phyloP scores from a whole-genome alignment of 2,329 filamentous ascomycete genomes.

The Fusarium oligoseptatum region DNA sequence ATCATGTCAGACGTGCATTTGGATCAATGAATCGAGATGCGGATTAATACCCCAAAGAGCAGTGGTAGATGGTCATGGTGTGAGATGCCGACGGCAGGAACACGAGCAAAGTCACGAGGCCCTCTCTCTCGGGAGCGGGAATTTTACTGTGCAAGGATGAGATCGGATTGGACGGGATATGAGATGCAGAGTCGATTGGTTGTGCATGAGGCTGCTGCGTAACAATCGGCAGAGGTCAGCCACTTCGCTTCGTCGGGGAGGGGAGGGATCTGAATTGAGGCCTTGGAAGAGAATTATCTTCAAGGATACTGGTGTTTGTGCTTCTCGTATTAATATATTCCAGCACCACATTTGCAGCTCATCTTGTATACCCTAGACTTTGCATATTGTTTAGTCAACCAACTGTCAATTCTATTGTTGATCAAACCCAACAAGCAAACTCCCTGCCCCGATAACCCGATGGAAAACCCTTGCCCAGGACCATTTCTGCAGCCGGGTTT shows the following conservation, averaged over 20 bases:
- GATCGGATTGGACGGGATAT: neutral
- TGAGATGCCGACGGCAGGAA: neutral
- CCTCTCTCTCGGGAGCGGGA: neutral
- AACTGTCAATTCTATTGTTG: neutral
- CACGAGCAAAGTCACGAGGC: conserved; percentile 1
- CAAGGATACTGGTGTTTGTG: conserved; percentile 15
- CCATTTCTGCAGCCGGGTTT: conserved; percentile 18
- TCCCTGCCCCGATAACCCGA: conserved; percentile 23
- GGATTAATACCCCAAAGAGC: neutral
- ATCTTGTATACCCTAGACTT: neutral
- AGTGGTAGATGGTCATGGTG: neutral
- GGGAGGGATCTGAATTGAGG: neutral
- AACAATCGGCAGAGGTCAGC: conserved; percentile 11
- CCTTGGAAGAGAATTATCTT: neutral
- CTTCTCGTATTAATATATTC: conserved; percentile 27
- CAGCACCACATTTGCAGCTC: neutral
- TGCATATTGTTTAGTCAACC: neutral
- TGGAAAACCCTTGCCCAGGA: conserved; percentile 10
- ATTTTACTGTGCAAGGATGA: neutral
- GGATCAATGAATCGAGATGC: neutral
- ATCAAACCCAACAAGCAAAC: neutral
- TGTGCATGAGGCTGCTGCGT: conserved; percentile 8
- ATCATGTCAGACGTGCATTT: neutral
- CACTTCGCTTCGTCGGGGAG: conserved; percentile 25
- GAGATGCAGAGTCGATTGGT: conserved; percentile 1